Evolutionary conservation across 768 basidiomycete species (phyloP).

Genomic region (Pulveroboletus sp.): DNA sequence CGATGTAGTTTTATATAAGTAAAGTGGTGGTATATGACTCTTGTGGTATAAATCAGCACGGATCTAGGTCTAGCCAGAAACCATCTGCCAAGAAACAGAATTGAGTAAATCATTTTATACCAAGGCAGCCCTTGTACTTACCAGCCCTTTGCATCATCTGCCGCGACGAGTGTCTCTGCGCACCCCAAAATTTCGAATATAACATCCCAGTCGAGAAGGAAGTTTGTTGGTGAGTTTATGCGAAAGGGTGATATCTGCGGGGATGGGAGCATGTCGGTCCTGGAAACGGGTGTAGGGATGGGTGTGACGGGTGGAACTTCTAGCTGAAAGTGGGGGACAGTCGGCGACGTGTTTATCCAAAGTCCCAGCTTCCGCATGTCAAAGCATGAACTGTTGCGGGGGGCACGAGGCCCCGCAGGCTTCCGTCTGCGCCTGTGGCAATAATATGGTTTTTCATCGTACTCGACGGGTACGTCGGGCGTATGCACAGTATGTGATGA

Average conservation of each 20-base stretch:
- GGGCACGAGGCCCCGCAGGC: constrained; percentile 27
- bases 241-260: constrained; percentile 4
- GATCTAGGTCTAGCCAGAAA: neutral
- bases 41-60: neutral
- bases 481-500: constrained; percentile 11
- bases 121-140: constrained; percentile 5
- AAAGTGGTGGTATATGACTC: constrained; percentile 4
- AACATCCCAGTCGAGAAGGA: constrained; percentile 28
- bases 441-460: neutral
- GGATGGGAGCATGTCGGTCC: neutral
- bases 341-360: constrained; percentile 15
- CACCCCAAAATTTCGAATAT: constrained; percentile 30
- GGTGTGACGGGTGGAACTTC: constrained; percentile 1
- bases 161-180: neutral
- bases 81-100: constrained; percentile 4
- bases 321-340: constrained; percentile 4
- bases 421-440: constrained; percentile 16
- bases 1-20: constrained; percentile 1
- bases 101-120: neutral
- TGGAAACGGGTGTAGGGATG: constrained; percentile 1
- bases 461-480: constrained; percentile 4
- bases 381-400: constrained; percentile 7
- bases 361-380: constrained; percentile 13
- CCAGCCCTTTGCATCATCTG: constrained; percentile 5
- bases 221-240: constrained; percentile 15